Evolutionary conservation across 768 basidiomycete species (phyloP).

Genomic region (Exsudoporus frostii): DNA sequence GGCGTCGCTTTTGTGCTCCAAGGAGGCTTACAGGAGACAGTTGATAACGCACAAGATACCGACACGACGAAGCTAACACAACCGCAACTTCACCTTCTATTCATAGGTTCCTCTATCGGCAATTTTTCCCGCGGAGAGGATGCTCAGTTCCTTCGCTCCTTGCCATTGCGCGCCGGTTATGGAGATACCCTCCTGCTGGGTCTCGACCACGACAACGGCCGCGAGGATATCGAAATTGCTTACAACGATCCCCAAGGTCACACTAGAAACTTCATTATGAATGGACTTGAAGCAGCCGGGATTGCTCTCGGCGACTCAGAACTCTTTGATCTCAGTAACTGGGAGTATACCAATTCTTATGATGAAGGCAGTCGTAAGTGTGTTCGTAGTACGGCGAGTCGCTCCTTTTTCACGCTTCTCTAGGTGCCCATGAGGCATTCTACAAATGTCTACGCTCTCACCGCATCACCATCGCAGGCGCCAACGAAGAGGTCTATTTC

Average conservation of each 20-base stretch:
- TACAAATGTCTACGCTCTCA: constrained; percentile 67
- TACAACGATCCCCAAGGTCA: constrained; percentile 81
- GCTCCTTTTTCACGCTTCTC: not conserved
- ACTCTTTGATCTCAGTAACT: constrained; percentile 63
- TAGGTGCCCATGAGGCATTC: constrained; percentile 84
- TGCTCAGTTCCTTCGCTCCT: constrained; percentile 65
- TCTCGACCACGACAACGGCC: constrained; percentile 80
- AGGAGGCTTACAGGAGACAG: constrained; percentile 22
- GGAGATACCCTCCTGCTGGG: constrained; percentile 88
- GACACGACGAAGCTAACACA: constrained; percentile 34
- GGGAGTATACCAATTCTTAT: constrained; percentile 66
- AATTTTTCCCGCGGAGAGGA: constrained; percentile 79
- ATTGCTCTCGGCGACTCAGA: constrained; percentile 61
- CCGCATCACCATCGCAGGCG: constrained; percentile 48
- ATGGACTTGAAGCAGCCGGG: constrained; percentile 73
- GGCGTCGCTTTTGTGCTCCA: constrained; percentile 77
- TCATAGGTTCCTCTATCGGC: constrained; percentile 89
- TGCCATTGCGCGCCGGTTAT: constrained; percentile 71
- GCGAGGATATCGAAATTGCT: constrained; percentile 70
- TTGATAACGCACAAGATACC: constrained; percentile 6
- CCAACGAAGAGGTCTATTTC: constrained; percentile 48
- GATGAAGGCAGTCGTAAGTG: constrained; percentile 53
- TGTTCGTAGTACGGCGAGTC: not conserved
- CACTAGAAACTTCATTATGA: constrained; percentile 80
- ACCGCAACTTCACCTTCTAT: constrained; percentile 75